Evolutionary conservation across 2,329 filamentous ascomycete genomes (phyloP), one percentile per base, ranked within the genome.

Genomic region (Apiospora malaysiana): DNA sequence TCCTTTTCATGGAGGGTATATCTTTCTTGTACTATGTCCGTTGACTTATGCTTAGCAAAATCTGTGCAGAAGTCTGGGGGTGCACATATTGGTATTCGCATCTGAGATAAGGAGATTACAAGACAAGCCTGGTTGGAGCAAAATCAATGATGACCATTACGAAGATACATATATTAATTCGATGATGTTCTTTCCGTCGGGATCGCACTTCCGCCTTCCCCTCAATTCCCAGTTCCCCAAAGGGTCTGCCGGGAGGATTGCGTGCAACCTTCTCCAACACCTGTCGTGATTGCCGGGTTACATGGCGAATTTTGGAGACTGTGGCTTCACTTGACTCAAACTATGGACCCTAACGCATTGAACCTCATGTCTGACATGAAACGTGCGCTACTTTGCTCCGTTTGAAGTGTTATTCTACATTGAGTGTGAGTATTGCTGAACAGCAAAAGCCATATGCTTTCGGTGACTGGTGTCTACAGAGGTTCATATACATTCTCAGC

Each of bases 191-290:
- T 1, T 32, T 3, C 12, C 14, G 12, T 59, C 51, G 51, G 51
- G 16, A 37, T 59, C n/a, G 51, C 3, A 2, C 25, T 37, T 59
- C 51, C 51, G 51, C 10, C 27, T 59, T 59, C 51, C 51, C 27
- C 51, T 37, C 51, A 21, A 71, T 27, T 74, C 70, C 25, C 18
- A 9, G 43, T 68, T 46, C 18, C 12, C 49, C 23, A n/a, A 59
- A 4, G 8, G 5, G 9, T 5, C 27, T 59, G 27, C 27, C 8
- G 51, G 32, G 16, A 5, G 51, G 51, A 27, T 59, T 59, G 16
- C 51, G 27, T 37, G 21, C 27, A 9, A 21, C 27, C 51, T 59
- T 59, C 27, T 37, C 27, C 51, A 59, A 59, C 18, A 4, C 1
- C 27, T 59, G 27, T 59, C 51, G 27, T 59, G 51, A 37, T 59